Evolutionary conservation across 1,139 yeast genomes (phyloP).

Genomic region (Yamadazyma oceani): DNA sequence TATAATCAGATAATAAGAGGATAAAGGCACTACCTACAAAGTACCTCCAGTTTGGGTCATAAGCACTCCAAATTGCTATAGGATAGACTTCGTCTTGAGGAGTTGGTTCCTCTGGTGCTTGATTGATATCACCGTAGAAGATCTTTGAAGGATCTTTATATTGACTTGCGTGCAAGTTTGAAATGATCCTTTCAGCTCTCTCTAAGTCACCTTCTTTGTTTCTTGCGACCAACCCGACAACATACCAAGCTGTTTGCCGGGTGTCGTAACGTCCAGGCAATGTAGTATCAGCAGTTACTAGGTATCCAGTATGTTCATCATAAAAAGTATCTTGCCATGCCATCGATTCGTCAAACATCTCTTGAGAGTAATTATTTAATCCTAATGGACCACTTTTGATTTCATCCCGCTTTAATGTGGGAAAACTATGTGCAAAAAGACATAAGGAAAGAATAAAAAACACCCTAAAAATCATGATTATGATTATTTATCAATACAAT

Average conservation of each 20-base stretch:
- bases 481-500: no score
- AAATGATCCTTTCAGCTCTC: constrained; percentile 9
- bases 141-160: constrained; percentile 13
- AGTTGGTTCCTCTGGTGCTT: constrained; percentile 18
- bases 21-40: constrained; percentile 13
- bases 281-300: constrained; percentile 11
- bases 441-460: no score
- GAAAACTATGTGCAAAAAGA: not conserved
- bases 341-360: constrained; percentile 3
- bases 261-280: constrained; percentile 12
- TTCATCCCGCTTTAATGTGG: not conserved
- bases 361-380: not conserved
- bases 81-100: constrained; percentile 20
- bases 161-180: constrained; percentile 10
- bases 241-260: constrained; percentile 14
- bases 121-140: constrained; percentile 13
- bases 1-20: constrained; percentile 9
- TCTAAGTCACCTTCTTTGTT: constrained; percentile 10
- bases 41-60: constrained; percentile 14
- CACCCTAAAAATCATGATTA: no score
- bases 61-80: constrained; percentile 6
- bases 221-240: constrained; percentile 13
- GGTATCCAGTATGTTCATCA: constrained; percentile 12
- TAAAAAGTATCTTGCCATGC: constrained; percentile 9
- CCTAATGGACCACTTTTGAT: not conserved